Percentiles rank a stretch among this genome's conserved stretches.
Conservation (phyloP, 179 eudicot genomes). For the Actinidia polygama region DNA sequence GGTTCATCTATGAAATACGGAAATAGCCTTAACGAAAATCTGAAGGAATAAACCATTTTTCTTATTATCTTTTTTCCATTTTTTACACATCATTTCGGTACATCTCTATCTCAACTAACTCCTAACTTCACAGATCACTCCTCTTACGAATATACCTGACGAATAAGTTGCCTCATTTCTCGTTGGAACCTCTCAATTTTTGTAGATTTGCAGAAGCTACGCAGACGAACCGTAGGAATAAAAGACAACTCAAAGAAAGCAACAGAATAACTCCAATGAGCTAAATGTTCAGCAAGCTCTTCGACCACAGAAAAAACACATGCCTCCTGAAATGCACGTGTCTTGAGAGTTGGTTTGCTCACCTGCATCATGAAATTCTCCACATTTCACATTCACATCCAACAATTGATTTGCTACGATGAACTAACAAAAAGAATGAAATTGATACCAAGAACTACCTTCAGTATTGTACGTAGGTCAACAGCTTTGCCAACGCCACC, state of each 20-base stretch:
- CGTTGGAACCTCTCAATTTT: slow-evolving; percentile 89
- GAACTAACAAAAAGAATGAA: too few relatives aligned
- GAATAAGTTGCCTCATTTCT: slow-evolving; percentile 76
- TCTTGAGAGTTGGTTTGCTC: slow-evolving; percentile 71
- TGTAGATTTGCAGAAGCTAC: slow-evolving; percentile 81
- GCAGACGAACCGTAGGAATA: slow-evolving; percentile 74
- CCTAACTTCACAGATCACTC: not conserved
- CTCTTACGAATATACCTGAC: slow-evolving; percentile 53
- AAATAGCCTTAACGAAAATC: too few relatives aligned
- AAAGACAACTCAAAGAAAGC: slow-evolving; percentile 90
- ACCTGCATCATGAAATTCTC: slow-evolving; percentile 55
- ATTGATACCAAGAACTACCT: slow-evolving; percentile 42
- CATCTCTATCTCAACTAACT: not conserved
- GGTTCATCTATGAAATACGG: not conserved
- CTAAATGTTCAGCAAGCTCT: slow-evolving; percentile 87
- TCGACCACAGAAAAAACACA: slow-evolving; percentile 83
- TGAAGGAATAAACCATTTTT: not conserved
- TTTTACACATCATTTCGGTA: not conserved
- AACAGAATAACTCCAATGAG: slow-evolving; percentile 95
- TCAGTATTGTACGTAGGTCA: slow-evolving; percentile 67
- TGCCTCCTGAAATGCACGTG: slow-evolving; percentile 87
- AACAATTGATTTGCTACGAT: not conserved
- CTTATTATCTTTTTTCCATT: not conserved
- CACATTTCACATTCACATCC: not conserved
- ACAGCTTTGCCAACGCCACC: slow-evolving; percentile 93